These are phyloP conservation scores for Pythium phragmitis DNA, from an alignment of 352 stramenopile genomes.

Conservation along the genomic window DNA sequence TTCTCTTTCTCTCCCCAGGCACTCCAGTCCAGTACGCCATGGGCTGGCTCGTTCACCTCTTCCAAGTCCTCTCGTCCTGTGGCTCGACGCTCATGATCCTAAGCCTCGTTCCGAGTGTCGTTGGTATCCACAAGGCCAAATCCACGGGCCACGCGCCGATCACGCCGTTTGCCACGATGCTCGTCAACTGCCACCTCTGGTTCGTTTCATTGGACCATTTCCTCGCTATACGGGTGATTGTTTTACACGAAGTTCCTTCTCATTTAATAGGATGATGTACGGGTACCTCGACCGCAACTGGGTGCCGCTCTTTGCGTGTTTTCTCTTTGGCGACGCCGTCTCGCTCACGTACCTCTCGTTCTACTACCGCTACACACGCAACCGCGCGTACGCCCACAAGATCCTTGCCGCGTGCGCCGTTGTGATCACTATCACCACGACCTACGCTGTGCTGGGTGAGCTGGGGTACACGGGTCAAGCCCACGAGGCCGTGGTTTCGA, in stretches of 20 bases:
- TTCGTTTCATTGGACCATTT: background rate
- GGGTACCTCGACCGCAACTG: slow-evolving; percentile 19
- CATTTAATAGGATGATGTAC: slow-evolving; percentile 25
- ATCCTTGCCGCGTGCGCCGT: background rate
- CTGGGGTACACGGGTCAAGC: slow-evolving; percentile 17
- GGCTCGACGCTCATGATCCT: slow-evolving; percentile 38
- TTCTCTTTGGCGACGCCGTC: slow-evolving; percentile 5
- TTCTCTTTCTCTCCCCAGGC: background rate
- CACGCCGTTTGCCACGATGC: slow-evolving; percentile 41
- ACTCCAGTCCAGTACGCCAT: slow-evolving; percentile 16
- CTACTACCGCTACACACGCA: slow-evolving; percentile 9
- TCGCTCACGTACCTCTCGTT: slow-evolving; percentile 12
- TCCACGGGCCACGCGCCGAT: slow-evolving; percentile 42
- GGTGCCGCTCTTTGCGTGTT: slow-evolving; percentile 5
- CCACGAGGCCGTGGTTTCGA: slow-evolving; percentile 34
- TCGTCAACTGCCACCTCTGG: slow-evolving; percentile 45
- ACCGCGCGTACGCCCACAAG: slow-evolving; percentile 6
- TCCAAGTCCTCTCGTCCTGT: slow-evolving; percentile 36
- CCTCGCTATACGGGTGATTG: background rate
- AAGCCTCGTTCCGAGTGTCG: slow-evolving; percentile 38
- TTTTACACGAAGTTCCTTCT: background rate
- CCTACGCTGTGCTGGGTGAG: slow-evolving; percentile 4
- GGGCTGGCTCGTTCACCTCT: slow-evolving; percentile 37
- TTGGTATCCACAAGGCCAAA: slow-evolving; percentile 33
- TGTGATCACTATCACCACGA: background rate